These are phyloP conservation scores for Arthrobotrys conoides DNA, from an alignment of 2,329 filamentous ascomycete species.

Conservation along the genomic window DNA sequence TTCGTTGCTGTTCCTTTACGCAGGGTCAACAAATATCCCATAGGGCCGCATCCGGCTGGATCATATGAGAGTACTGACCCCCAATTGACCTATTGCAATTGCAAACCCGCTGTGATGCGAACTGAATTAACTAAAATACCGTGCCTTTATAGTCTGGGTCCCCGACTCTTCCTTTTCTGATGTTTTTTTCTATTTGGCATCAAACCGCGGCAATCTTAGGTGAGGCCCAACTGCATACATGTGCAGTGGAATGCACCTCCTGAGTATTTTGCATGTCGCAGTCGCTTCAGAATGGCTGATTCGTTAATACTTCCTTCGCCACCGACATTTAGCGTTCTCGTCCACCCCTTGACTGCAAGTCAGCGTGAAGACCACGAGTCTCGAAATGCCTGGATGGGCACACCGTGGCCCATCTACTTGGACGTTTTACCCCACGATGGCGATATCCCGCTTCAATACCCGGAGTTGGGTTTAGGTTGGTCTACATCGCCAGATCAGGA, in stretches of 20 bases:
- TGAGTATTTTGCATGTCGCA: neutral
- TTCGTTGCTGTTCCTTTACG: conserved; percentile 66
- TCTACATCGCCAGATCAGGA: conserved; percentile 62
- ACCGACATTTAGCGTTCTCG: conserved; percentile 64
- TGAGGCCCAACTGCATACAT: neutral
- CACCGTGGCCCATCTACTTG: conserved; percentile 66
- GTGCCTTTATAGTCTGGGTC: conserved; percentile 63
- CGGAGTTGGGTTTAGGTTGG: conserved; percentile 63
- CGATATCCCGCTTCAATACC: conserved; percentile 65
- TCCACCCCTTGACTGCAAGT: conserved; percentile 65
- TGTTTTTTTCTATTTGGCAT: conserved; percentile 66
- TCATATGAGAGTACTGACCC: conserved; percentile 66
- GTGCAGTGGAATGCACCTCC: neutral
- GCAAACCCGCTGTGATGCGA: neutral
- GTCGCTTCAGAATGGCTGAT: neutral
- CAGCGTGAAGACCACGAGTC: conserved; percentile 66
- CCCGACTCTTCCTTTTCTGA: conserved; percentile 66
- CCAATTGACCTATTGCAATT: neutral
- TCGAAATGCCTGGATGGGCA: conserved; percentile 66
- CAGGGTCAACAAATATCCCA: conserved; percentile 65
- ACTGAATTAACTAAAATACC: neutral
- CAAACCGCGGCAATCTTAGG: conserved; percentile 64
- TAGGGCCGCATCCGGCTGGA: conserved; percentile 66
- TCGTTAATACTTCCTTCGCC: conserved; percentile 58
- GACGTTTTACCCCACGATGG: conserved; percentile 64